phyloP scores from a whole-genome alignment of 2,329 filamentous ascomycete species.

The Fusarium piperis region DNA sequence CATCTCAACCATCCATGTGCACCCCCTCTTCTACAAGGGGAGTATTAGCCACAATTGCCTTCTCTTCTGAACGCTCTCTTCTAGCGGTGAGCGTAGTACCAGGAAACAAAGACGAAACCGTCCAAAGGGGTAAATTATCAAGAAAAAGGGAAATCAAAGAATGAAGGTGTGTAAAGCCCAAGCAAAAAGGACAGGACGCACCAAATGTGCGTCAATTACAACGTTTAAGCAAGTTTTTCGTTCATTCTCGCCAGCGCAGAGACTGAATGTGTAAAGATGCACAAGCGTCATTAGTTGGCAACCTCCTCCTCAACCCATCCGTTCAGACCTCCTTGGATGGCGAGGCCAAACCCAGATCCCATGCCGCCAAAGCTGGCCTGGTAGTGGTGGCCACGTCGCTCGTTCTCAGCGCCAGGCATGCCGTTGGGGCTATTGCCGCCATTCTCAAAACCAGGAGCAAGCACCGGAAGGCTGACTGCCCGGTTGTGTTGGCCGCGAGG shows the following conservation, averaged over 20 bases:
- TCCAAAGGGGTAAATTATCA: constrained; percentile 46
- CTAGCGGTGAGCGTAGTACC: constrained; percentile 26
- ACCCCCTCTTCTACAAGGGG: constrained; percentile 24
- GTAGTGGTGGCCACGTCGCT: constrained; percentile 73
- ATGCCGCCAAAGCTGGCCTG: constrained; percentile 71
- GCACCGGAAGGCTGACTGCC: constrained; percentile 85
- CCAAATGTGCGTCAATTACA: constrained; percentile 51
- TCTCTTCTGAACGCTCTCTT: constrained; percentile 17
- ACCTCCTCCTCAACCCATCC: constrained; percentile 76
- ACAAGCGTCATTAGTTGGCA: constrained; percentile 58
- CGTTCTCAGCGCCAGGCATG: constrained; percentile 58
- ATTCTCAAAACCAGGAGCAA: constrained; percentile 72
- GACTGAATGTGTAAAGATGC: constrained; percentile 39
- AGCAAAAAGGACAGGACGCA: constrained; percentile 40
- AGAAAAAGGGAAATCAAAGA: constrained; percentile 44
- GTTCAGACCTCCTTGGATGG: constrained; percentile 71
- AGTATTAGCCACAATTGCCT: constrained; percentile 35
- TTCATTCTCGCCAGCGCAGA: constrained; percentile 35
- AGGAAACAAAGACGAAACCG: constrained; percentile 32
- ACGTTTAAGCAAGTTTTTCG: constrained; percentile 53
- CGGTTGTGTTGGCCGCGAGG: constrained; percentile 73
- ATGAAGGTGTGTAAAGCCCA: constrained; percentile 40
- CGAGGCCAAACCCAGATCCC: constrained; percentile 68
- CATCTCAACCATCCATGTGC: constrained; percentile 39
- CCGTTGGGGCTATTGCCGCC: constrained; percentile 63